Evolutionary conservation across 805 yeast species (phyloP).

Genomic region (Cyberlindnera xishuangbannaensis): DNA sequence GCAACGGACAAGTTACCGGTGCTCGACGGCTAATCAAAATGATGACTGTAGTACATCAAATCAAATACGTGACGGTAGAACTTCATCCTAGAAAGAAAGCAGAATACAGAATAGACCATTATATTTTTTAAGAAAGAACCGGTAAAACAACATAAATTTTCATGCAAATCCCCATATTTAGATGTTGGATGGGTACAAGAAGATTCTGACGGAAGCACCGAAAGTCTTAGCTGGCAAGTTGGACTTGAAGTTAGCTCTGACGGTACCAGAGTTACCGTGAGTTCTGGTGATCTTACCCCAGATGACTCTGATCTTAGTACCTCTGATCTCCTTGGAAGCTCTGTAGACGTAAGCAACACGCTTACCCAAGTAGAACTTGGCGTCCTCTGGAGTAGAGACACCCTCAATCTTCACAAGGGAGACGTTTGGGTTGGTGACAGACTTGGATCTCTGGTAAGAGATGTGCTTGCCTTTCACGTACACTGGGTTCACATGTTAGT

Average conservation of each 20-base stretch:
- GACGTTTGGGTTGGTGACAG: constrained; percentile 95
- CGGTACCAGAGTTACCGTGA: constrained; percentile 98
- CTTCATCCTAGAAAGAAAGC: neutral
- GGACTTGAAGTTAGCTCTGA: constrained; percentile 98
- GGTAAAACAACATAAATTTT: constrained; percentile 16
- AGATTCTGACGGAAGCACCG: constrained; percentile 99
- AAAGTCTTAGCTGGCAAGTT: constrained; percentile 99
- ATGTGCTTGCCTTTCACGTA: constrained; percentile 99
- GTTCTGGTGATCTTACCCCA: constrained; percentile 99
- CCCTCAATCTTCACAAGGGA: constrained; percentile 97
- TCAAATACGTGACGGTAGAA: neutral
- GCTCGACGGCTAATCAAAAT: too few species aligned
- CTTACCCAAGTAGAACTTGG: constrained; percentile 99
- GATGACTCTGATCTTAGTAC: constrained; percentile 98
- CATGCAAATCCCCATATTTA: constrained; percentile 37
- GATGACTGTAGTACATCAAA: constrained; percentile 1
- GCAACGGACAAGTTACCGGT: too few species aligned
- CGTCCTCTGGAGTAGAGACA: constrained; percentile 86
- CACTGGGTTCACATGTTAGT: constrained; percentile 51
- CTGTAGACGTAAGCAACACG: constrained; percentile 99
- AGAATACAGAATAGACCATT: constrained; percentile 11
- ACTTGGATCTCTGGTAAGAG: constrained; percentile 99
- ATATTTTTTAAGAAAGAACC: constrained; percentile 15
- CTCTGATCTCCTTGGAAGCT: constrained; percentile 96
- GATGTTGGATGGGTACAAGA: constrained; percentile 99